Percentiles rank a stretch among this genome's conserved stretches.
Evolutionary conservation across 2,329 filamentous ascomycete genomes (phyloP).

Genomic region (Phaeoacremonium minimum): DNA sequence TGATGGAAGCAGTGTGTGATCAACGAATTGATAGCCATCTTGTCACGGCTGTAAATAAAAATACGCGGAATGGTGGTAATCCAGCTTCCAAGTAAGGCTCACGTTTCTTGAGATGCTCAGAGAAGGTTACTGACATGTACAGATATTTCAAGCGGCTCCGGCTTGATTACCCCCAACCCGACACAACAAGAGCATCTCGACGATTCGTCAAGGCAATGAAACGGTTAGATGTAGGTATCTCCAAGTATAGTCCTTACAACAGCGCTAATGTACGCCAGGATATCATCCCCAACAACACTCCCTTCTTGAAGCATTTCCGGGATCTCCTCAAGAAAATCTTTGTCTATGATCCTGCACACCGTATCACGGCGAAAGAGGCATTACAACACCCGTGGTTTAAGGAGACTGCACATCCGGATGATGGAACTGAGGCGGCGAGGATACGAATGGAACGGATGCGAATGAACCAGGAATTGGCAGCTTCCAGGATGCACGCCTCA

Average conservation of each 20-base stretch:
- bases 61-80: conserved; percentile 53
- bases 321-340: conserved; percentile 65
- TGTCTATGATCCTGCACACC: conserved; percentile 60
- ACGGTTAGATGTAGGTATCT: conserved; percentile 49
- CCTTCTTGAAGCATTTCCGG: conserved; percentile 58
- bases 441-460: conserved; percentile 52
- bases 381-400: conserved; percentile 66
- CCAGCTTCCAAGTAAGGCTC: conserved; percentile 57
- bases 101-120: background rate
- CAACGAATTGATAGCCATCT: conserved; percentile 54
- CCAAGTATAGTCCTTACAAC: conserved; percentile 3
- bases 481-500: conserved; percentile 1
- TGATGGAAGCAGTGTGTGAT: conserved; percentile 69
- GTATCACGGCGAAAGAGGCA: conserved; percentile 64
- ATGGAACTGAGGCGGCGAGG: conserved; percentile 64
- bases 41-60: conserved; percentile 52
- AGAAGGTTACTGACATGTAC: conserved; percentile 18
- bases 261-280: conserved; percentile 39
- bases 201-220: conserved; percentile 73
- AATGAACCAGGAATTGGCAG: conserved; percentile 29
- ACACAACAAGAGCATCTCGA: conserved; percentile 60
- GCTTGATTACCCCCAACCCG: conserved; percentile 60
- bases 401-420: conserved; percentile 57
- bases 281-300: conserved; percentile 56
- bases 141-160: conserved; percentile 65